Percentiles rank a stretch among this genome's conserved stretches.
These are phyloP conservation scores for Raffaelea ambrosiae DNA, from an alignment of 2,329 filamentous ascomycete species.

Conservation along the genomic window DNA sequence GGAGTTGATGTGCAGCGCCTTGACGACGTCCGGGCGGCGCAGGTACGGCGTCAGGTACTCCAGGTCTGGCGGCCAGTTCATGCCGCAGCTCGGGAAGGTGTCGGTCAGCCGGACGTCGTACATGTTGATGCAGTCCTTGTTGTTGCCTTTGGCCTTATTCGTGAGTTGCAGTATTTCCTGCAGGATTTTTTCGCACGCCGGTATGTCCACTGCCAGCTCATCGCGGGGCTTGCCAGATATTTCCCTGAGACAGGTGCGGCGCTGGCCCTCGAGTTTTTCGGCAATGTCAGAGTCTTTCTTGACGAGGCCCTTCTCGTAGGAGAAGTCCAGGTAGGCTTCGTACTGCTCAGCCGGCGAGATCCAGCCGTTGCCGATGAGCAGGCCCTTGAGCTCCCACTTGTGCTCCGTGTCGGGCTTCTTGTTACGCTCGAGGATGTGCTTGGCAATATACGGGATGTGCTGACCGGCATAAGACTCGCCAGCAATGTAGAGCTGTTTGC, in stretches of 20 bases:
- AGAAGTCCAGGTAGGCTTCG: conserved; percentile 72
- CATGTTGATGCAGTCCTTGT: conserved; percentile 76
- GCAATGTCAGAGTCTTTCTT: conserved; percentile 56
- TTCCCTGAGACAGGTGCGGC: conserved; percentile 59
- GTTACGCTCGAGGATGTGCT: conserved; percentile 82
- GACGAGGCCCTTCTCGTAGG: conserved; percentile 68
- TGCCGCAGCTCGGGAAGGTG: conserved; percentile 74
- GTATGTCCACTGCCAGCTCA: conserved; percentile 54
- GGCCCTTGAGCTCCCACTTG: conserved; percentile 71
- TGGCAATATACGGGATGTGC: conserved; percentile 95
- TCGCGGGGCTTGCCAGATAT: conserved; percentile 33
- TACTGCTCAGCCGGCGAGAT: conserved; percentile 89
- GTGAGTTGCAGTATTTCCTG: conserved; percentile 62
- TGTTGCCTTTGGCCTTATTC: conserved; percentile 36
- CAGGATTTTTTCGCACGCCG: conserved; percentile 69
- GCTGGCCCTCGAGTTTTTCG: conserved; percentile 58
- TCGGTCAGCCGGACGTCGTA: conserved; percentile 90
- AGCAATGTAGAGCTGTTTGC: conserved; percentile 84
- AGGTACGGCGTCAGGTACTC: conserved; percentile 72
- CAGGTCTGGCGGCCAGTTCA: conserved; percentile 96
- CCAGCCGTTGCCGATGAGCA: conserved; percentile 97
- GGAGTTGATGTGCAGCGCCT: conserved; percentile 72
- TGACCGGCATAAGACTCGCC: conserved; percentile 97
- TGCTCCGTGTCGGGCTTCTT: conserved; percentile 41
- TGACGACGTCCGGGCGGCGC: conserved; percentile 66